phyloP scores from a whole-genome alignment of 352 stramenopile genomes.

The Stramenopiles sp. region DNA sequence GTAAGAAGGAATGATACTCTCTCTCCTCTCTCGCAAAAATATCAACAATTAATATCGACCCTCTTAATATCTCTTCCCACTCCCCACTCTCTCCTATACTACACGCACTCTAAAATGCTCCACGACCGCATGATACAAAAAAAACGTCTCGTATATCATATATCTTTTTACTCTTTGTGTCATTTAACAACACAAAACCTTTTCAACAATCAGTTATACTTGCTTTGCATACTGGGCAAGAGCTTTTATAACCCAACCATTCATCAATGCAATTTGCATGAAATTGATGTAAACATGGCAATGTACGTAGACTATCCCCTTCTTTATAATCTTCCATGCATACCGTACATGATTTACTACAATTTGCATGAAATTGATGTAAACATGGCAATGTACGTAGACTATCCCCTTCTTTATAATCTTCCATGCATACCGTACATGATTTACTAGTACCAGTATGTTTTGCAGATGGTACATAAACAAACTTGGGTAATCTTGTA shows the following conservation, averaged over 20 bases:
- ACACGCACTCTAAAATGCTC: no score
- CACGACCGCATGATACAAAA: no score
- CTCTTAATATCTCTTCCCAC: no score
- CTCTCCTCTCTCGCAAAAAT: no score
- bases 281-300: slow-evolving; percentile 13
- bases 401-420: slow-evolving; percentile 8
- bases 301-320: background rate
- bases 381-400: slow-evolving; percentile 9
- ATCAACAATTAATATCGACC: no score
- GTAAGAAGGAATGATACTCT: no score
- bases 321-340: slow-evolving; percentile 12
- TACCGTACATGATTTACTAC: slow-evolving; percentile 10
- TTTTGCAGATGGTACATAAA: background rate
- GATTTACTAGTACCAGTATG: background rate
- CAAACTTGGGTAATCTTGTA: background rate
- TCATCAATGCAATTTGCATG: slow-evolving; percentile 10
- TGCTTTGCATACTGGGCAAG: slow-evolving; percentile 11
- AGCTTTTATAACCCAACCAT: slow-evolving; percentile 10
- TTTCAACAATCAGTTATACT: no score
- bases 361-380: slow-evolving; percentile 10
- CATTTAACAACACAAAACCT: no score
- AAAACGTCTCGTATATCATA: no score
- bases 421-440: slow-evolving; percentile 11
- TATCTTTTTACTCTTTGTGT: no score
- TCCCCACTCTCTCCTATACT: no score